Evolutionary conservation across 495 filamentous ascomycete genomes (phyloP).

Genomic region (Niebla homalea): DNA sequence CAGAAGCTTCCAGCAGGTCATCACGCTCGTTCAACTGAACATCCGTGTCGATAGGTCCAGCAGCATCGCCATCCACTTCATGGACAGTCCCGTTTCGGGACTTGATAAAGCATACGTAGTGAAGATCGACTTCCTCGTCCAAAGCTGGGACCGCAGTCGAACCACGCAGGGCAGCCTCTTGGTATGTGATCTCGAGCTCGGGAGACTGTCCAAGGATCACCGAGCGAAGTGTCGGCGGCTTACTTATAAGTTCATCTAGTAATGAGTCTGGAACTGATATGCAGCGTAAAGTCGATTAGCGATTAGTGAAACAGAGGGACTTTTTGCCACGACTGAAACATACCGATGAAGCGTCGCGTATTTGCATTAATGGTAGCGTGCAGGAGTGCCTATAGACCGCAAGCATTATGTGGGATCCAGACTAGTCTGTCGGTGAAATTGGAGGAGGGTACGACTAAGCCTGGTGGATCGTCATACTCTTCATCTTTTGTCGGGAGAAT

Average conservation of each 20-base stretch:
- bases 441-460: background rate
- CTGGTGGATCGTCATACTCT: slow-evolving; percentile 10
- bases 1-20: no score
- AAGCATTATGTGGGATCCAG: slow-evolving; percentile 26
- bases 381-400: slow-evolving; percentile 22
- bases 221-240: background rate
- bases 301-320: no score
- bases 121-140: slow-evolving; percentile 5
- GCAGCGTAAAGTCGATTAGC: background rate
- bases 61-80: no score
- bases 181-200: slow-evolving; percentile 1
- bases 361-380: slow-evolving; percentile 20
- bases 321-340: background rate
- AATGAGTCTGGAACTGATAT: background rate
- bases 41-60: no score
- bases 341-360: background rate
- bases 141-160: background rate
- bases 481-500: slow-evolving; percentile 12
- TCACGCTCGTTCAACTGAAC: no score
- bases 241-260: background rate
- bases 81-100: background rate
- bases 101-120: slow-evolving; percentile 8
- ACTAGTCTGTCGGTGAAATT: slow-evolving; percentile 9
- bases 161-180: background rate
- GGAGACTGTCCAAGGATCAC: background rate